Base-by-base conservation (phyloP, 1,284 basidiomycete species). In the Trametes sp. region DNA sequence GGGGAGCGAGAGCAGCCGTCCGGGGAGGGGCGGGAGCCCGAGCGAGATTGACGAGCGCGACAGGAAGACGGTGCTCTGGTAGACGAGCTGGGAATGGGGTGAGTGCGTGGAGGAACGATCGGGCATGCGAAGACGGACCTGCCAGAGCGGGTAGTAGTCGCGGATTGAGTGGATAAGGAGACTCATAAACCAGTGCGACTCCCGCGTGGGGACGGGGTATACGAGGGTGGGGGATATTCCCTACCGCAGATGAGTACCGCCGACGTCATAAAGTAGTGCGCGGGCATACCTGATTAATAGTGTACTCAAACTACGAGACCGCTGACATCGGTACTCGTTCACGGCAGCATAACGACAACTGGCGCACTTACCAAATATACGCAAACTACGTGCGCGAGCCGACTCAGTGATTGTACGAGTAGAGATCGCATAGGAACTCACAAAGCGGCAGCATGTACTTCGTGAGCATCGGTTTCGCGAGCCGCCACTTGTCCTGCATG, bases 71-170 rank as follows among this genome's bases (percentile, higher is more conserved):
- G 96, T 95, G 16, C 92, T 88, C 82, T 99, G 94, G 75, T 95
- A 94, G 31, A 92, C 86, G 48, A 93, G 84, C 87, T 93, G 67
- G 26, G 24, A 24, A 19, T n/a, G 23, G 23, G 36, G 50, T 66
- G 14, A 29, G 21, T n/a, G 21, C 19, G 21, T 44, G 45, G 51
- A 54, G 24, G 45, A 19, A 38, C 14, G 24, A 55, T 36, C 10
- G 48, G 26, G 48, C 31, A 35, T 29, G 24, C 19, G 26, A 29
- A 41, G 23, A 44, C 85, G 49, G 63, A 89, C 91, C 89, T 93
- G 92, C 93, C 94, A 95, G 44, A 97, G 84, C 7, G 96, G 96
- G 76, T 98, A 98, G 75, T 97, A 99, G 74, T 99, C 97, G 35
- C 94, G 83, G 33, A 97, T 84, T 1, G 88, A 90, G 69, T 93